These are phyloP conservation scores for Sechiopsis laciniata DNA, from an alignment of 306 rosid genomes.

Conservation along the genomic window DNA sequence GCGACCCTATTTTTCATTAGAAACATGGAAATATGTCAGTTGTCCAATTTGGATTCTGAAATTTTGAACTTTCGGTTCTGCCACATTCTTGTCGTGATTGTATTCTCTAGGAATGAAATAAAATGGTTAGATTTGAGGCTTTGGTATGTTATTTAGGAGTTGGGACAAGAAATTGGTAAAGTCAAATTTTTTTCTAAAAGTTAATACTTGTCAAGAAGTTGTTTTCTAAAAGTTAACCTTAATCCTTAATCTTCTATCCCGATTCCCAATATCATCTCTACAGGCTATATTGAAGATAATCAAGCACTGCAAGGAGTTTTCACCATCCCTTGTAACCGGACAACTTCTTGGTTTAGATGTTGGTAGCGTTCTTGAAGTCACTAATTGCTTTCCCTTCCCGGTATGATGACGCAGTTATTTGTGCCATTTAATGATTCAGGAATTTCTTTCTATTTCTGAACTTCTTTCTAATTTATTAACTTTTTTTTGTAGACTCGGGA, in stretches of 20 bases:
- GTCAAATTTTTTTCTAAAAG: not conserved
- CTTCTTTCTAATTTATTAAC: not conserved
- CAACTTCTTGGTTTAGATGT: conserved; percentile 98
- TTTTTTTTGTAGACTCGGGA: conserved; percentile 52
- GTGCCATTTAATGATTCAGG: not conserved
- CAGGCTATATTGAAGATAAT: conserved; percentile 91
- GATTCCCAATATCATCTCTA: not conserved
- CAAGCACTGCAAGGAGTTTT: conserved; percentile 93
- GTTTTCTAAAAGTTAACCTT: not conserved
- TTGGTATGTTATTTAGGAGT: not conserved
- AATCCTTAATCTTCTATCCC: too few species aligned
- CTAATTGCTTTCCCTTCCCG: conserved; percentile 96
- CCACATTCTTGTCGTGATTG: not conserved
- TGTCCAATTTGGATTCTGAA: not conserved
- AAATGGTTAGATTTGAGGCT: not conserved
- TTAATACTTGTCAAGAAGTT: not conserved
- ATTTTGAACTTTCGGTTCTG: not conserved
- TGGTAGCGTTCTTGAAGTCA: conserved; percentile 96
- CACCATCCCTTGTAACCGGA: conserved; percentile 88
- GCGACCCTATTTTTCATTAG: not conserved
- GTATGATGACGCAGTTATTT: conserved; percentile 31
- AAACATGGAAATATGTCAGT: not conserved
- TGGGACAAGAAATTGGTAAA: not conserved
- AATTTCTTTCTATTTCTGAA: not conserved
- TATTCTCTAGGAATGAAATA: not conserved